A percentile compares a stretch with the other conserved stretches of the same genome.
Conservation (phyloP, 225 moss, liverwort and hornwort species). For the Lunularia cruciata region DNA sequence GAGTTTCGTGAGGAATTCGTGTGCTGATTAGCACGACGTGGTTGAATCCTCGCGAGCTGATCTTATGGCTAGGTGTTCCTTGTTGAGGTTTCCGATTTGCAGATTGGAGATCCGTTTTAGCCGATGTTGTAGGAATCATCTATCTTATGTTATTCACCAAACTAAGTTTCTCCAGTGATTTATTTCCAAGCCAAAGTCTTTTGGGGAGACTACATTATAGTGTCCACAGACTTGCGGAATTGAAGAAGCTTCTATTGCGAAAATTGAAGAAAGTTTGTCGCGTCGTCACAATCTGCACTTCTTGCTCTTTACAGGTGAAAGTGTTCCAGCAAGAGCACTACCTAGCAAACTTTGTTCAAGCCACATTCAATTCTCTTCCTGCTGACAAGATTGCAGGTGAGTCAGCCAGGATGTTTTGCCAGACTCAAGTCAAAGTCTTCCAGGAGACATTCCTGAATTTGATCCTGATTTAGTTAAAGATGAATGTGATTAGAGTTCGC, state of each 20-base stretch:
- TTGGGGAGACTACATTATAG: too few relatives aligned
- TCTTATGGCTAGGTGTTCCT: background rate
- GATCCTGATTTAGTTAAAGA: too few relatives aligned
- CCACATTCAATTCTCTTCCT: constrained; percentile 83
- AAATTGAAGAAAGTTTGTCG: too few relatives aligned
- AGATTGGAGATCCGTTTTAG: background rate
- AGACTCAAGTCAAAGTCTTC: too few relatives aligned
- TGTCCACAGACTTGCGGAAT: too few relatives aligned
- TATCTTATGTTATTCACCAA: too few relatives aligned
- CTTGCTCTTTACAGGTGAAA: constrained; percentile 57
- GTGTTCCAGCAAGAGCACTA: constrained; percentile 91
- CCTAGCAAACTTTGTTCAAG: constrained; percentile 90
- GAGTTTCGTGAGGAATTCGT: too few relatives aligned
- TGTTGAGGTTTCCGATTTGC: background rate
- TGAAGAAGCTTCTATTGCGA: too few relatives aligned
- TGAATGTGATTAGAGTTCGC: too few relatives aligned
- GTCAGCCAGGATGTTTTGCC: too few relatives aligned
- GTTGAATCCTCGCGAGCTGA: background rate
- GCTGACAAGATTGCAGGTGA: constrained; percentile 72
- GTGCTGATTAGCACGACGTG: too few relatives aligned
- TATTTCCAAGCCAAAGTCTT: background rate
- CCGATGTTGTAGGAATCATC: background rate
- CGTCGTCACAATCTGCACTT: background rate
- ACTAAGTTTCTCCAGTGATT: background rate
- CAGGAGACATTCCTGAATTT: too few relatives aligned